A percentile compares a stretch with the other conserved stretches of the same genome.
Conservation (phyloP, 2,329 filamentous ascomycete species). For the Phialocephala subalpina region DNA sequence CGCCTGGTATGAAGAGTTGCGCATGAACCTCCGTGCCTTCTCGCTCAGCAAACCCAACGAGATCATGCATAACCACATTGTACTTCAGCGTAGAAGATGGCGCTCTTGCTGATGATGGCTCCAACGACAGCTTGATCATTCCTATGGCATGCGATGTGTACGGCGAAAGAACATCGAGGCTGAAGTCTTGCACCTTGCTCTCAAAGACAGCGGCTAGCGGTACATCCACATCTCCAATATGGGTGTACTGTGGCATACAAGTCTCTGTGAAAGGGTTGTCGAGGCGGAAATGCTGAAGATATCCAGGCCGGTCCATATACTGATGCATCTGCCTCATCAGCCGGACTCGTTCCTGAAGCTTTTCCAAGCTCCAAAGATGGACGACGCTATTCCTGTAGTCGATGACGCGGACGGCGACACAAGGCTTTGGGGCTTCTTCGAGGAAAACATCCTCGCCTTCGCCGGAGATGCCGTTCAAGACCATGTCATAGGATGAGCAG, state of each 20-base stretch:
- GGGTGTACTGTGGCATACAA: conserved; percentile 90
- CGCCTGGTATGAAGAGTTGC: conserved; percentile 92
- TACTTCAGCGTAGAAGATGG: conserved; percentile 95
- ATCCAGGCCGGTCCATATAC: conserved; percentile 94
- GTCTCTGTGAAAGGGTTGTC: conserved; percentile 93
- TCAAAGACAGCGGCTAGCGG: conserved; percentile 94
- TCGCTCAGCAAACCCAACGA: conserved; percentile 92
- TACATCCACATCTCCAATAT: conserved; percentile 92
- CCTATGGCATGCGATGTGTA: conserved; percentile 92
- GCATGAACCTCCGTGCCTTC: conserved; percentile 97
- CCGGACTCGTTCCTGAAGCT: conserved; percentile 85
- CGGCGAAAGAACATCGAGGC: conserved; percentile 87
- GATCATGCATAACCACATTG: conserved; percentile 97
- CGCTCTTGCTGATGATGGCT: conserved; percentile 91
- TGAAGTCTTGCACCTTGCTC: conserved; percentile 92
- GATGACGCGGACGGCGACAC: conserved; percentile 87
- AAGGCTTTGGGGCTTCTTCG: conserved; percentile 85
- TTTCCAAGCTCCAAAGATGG: conserved; percentile 93
- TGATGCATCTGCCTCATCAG: conserved; percentile 98
- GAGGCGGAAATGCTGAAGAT: conserved; percentile 89
- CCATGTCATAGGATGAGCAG: conserved; percentile 95
- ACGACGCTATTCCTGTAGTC: conserved; percentile 89
- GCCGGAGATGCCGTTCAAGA: conserved; percentile 86
- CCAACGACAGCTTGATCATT: conserved; percentile 87
- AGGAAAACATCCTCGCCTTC: conserved; percentile 86